A percentile compares a stretch with the other conserved stretches of the same genome.
Evolutionary conservation across 2,329 filamentous ascomycete species (phyloP).

Genomic region (Nigrograna mackinnonii): DNA sequence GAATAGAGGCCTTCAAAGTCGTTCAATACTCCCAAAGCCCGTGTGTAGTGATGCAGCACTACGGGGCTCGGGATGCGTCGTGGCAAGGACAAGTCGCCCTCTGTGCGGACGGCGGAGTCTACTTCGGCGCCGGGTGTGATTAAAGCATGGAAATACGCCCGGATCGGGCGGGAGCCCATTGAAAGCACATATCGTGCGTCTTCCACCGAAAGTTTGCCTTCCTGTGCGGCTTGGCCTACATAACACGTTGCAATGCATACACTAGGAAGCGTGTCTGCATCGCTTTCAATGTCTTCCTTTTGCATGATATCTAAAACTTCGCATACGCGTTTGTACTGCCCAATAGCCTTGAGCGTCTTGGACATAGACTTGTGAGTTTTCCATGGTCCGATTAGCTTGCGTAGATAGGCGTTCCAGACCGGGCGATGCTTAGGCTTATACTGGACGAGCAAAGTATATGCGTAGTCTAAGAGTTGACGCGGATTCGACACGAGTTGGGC

Average conservation of each 20-base stretch:
- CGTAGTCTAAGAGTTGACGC: conserved; percentile 33
- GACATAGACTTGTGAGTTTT: too few relatives aligned
- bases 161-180: conserved; percentile 21
- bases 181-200: conserved; percentile 16
- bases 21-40: conserved; percentile 63
- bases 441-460: conserved; percentile 26
- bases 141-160: conserved; percentile 28
- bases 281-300: conserved; percentile 33
- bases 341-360: conserved; percentile 7
- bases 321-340: conserved; percentile 27
- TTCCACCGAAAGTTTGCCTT: conserved; percentile 6
- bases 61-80: conserved; percentile 51
- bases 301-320: conserved; percentile 29
- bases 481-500: conserved; percentile 10
- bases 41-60: conserved; percentile 63
- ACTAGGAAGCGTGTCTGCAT: conserved; percentile 31
- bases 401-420: conserved; percentile 33
- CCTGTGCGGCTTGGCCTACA: conserved; percentile 25
- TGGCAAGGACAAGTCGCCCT: conserved; percentile 32
- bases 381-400: too few relatives aligned
- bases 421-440: conserved; percentile 27
- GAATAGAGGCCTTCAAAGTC: conserved; percentile 62
- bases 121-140: conserved; percentile 24
- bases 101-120: too few relatives aligned
- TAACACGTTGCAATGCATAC: conserved; percentile 37